A percentile compares a stretch with the other conserved stretches of the same genome.
Evolutionary conservation across 768 basidiomycete genomes (phyloP).

Genomic region (Nevesoporus exiguus): DNA sequence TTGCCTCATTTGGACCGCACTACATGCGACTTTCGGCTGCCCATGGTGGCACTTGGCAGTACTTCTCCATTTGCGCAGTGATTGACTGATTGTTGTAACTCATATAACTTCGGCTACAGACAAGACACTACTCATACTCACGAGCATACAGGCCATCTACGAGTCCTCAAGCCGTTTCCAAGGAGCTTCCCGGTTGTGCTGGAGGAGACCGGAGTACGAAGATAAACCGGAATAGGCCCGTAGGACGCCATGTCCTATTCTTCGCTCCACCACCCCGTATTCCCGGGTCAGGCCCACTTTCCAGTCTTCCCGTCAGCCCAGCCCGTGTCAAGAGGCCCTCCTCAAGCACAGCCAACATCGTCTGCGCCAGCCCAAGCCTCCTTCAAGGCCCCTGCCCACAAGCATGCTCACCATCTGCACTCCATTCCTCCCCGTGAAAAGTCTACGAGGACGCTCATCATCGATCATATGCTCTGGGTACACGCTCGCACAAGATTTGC

Average conservation of each 20-base stretch:
- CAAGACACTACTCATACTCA: no score
- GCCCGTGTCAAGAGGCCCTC: neutral
- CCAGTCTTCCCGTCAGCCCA: constrained; percentile 16
- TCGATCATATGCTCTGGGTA: constrained; percentile 86
- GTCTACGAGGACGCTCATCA: constrained; percentile 82
- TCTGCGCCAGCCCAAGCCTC: constrained; percentile 21
- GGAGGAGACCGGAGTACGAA: constrained; percentile 8
- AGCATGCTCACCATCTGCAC: constrained; percentile 84
- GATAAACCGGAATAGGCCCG: constrained; percentile 18
- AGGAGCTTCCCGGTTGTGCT: neutral
- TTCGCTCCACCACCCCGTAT: constrained; percentile 21
- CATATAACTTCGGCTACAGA: no score
- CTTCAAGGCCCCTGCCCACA: constrained; percentile 76
- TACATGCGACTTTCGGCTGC: no score
- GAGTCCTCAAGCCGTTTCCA: neutral
- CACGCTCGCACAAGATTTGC: constrained; percentile 78
- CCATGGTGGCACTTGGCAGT: no score
- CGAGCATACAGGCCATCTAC: neutral
- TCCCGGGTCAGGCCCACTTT: constrained; percentile 19
- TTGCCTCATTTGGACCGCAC: no score
- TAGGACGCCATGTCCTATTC: constrained; percentile 30
- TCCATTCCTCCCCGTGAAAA: constrained; percentile 85
- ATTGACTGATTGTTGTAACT: no score
- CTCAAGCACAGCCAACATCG: constrained; percentile 12
- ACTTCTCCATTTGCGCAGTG: no score